phyloP scores from a whole-genome alignment of 148 eudicot genomes.

The Fagopyrum esculentum region DNA sequence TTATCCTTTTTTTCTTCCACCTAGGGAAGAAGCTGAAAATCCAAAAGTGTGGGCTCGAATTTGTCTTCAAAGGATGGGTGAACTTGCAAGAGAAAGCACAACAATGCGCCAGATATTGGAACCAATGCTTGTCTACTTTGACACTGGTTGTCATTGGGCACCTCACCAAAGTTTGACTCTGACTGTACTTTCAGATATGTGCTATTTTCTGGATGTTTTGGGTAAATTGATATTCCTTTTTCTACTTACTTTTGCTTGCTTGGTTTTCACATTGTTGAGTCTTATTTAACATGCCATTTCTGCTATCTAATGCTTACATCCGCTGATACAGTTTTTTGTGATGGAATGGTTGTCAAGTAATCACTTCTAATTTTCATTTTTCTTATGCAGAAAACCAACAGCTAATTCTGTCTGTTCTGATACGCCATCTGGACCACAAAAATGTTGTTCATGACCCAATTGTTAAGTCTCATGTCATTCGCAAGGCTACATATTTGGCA shows the following conservation, averaged over 20 bases:
- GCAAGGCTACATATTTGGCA: slow-evolving; percentile 68
- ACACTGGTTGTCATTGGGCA: slow-evolving; percentile 56
- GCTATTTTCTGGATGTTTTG: slow-evolving; percentile 54
- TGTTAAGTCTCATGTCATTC: slow-evolving; percentile 62
- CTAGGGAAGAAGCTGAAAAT: slow-evolving; percentile 75
- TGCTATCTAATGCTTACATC: background rate
- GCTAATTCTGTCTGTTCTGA: slow-evolving; percentile 53
- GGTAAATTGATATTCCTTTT: slow-evolving; percentile 33
- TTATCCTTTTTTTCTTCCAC: background rate
- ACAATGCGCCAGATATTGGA: slow-evolving; percentile 78
- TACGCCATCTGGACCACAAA: slow-evolving; percentile 97
- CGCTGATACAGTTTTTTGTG: background rate
- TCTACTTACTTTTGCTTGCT: background rate
- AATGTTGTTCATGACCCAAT: slow-evolving; percentile 69
- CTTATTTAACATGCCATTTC: background rate
- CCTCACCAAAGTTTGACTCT: slow-evolving; percentile 66
- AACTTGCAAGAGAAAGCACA: slow-evolving; percentile 81
- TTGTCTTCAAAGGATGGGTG: slow-evolving; percentile 85
- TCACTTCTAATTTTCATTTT: background rate
- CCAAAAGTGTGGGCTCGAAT: slow-evolving; percentile 94
- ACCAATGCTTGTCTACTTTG: slow-evolving; percentile 82
- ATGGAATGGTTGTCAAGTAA: background rate
- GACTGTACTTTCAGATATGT: slow-evolving; percentile 74
- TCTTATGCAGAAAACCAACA: slow-evolving; percentile 55
- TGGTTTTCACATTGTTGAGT: background rate